phyloP scores from a whole-genome alignment of 305 asterid species.

The Fraxinus angustifolia region DNA sequence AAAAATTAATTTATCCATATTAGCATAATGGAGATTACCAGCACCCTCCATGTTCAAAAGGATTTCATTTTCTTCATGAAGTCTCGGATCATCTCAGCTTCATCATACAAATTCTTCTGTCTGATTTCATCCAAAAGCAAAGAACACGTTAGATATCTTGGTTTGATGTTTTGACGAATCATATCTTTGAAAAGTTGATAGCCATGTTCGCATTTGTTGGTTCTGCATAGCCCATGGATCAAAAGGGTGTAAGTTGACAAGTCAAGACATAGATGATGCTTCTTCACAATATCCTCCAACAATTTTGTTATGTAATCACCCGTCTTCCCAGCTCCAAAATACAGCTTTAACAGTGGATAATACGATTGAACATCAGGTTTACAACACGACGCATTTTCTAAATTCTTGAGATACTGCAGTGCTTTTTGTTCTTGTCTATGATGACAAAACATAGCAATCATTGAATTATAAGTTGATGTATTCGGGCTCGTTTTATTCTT shows the following conservation, averaged over 20 bases:
- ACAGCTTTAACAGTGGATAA: conserved; percentile 61
- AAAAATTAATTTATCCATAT: neutral
- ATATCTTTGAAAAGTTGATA: conserved; percentile 54
- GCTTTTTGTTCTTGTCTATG: conserved; percentile 55
- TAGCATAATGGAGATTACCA: conserved; percentile 16
- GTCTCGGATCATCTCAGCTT: conserved; percentile 52
- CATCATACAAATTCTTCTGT: conserved; percentile 54
- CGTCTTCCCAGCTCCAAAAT: conserved; percentile 44
- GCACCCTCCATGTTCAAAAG: conserved; percentile 24
- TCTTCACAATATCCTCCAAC: conserved; percentile 61
- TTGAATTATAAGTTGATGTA: conserved; percentile 75
- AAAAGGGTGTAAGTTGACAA: conserved; percentile 70
- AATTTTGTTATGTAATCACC: conserved; percentile 34
- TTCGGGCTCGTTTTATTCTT: conserved; percentile 43
- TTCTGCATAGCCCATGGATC: conserved; percentile 77
- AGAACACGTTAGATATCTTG: conserved; percentile 67
- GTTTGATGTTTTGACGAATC: conserved; percentile 59
- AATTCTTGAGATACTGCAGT: conserved; percentile 39
- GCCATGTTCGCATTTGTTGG: conserved; percentile 51
- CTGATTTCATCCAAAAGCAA: conserved; percentile 58
- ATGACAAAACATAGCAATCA: conserved; percentile 86
- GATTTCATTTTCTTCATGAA: conserved; percentile 71
- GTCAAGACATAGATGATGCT: conserved; percentile 71
- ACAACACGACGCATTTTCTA: conserved; percentile 60
- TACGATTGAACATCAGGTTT: conserved; percentile 81